Percentiles rank a stretch among this genome's conserved stretches.
Evolutionary conservation across 2,329 filamentous ascomycete species (phyloP).

Genomic region (Tolypocladium cylindrosporum): DNA sequence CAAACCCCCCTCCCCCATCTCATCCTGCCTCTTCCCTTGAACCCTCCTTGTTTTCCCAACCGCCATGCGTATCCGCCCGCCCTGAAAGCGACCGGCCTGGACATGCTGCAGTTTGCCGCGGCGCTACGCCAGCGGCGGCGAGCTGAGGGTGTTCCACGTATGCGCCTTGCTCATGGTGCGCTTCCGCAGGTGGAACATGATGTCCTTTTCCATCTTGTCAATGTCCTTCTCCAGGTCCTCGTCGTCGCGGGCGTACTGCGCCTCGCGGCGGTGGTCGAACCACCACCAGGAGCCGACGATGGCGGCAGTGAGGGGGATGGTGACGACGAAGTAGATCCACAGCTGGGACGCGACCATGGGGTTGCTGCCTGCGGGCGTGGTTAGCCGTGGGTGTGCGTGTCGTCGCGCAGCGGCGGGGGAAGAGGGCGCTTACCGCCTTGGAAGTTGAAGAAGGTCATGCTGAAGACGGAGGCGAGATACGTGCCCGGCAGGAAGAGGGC

Average conservation of each 20-base stretch:
- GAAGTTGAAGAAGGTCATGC: constrained; percentile 60
- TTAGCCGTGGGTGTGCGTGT: not conserved
- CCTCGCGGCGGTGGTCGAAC: constrained; percentile 41
- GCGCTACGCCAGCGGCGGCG: constrained; percentile 13
- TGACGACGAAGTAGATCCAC: constrained; percentile 56
- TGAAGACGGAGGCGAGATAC: constrained; percentile 52
- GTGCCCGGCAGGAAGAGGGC: constrained; percentile 54
- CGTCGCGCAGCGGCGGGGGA: not conserved
- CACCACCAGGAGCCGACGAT: constrained; percentile 47
- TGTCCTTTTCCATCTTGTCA: constrained; percentile 45
- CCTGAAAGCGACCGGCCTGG: not conserved
- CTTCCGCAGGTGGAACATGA: constrained; percentile 45
- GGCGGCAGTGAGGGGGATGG: constrained; percentile 43
- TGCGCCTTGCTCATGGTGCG: constrained; percentile 45
- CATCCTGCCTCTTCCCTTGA: too few relatives aligned
- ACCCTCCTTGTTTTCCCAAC: not conserved
- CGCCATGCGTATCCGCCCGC: not conserved
- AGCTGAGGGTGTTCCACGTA: constrained; percentile 37
- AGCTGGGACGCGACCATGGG: constrained; percentile 21
- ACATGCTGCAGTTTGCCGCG: not conserved
- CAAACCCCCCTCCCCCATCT: not conserved
- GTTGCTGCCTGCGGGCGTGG: not conserved
- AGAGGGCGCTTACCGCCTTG: constrained; percentile 26
- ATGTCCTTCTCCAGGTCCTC: constrained; percentile 43
- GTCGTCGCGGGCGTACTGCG: constrained; percentile 37